A percentile compares a stretch with the other conserved stretches of the same genome.
Conservation (phyloP, 257 asterid species). For the Fraxinus pennsylvanica region DNA sequence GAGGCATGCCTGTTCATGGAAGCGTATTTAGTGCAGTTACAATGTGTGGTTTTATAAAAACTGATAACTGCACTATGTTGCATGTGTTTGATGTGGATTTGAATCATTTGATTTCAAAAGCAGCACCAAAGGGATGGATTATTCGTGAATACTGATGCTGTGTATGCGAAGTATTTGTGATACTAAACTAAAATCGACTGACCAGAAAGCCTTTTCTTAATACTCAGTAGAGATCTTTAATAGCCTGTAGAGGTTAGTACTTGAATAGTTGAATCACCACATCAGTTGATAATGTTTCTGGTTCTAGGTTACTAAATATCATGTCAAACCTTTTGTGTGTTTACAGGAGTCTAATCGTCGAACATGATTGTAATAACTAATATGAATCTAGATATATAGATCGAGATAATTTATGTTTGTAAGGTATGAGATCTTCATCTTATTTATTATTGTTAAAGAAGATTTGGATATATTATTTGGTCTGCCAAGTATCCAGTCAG, state of each 20-base stretch:
- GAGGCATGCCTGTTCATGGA: background rate
- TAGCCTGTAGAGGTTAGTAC: background rate
- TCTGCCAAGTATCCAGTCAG: background rate
- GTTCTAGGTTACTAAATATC: background rate
- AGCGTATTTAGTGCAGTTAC: constrained; percentile 4
- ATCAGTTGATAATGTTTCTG: constrained; percentile 8
- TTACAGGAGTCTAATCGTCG: background rate
- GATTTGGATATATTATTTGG: background rate
- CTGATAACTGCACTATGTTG: constrained; percentile 4
- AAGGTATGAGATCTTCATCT: constrained; percentile 14
- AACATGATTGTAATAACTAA: background rate
- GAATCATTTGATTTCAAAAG: background rate
- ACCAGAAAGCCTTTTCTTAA: background rate
- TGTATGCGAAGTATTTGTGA: background rate
- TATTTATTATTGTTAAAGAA: constrained; percentile 7
- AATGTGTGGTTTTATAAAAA: background rate
- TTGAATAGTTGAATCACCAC: background rate
- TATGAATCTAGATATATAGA: background rate
- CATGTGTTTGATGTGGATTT: constrained; percentile 6
- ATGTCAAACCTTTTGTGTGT: background rate
- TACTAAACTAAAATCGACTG: background rate
- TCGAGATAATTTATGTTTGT: background rate
- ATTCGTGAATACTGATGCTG: background rate
- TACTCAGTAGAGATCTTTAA: background rate
- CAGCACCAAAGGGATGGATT: background rate